These are phyloP conservation scores for Lichtheimia hyalospora DNA, from an alignment of 371 early-diverging fungal species.

Conservation along the genomic window DNA sequence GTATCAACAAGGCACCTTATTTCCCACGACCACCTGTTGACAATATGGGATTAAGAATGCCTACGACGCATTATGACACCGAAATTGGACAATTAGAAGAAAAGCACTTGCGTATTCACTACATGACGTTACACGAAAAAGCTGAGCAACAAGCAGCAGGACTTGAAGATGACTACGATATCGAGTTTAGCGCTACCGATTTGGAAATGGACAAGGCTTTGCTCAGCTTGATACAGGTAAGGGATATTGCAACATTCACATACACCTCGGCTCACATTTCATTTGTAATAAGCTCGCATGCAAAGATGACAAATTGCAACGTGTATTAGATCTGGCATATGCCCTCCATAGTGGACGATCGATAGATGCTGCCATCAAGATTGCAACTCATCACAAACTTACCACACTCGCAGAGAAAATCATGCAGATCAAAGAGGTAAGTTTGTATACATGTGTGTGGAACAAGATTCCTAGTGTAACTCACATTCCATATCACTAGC, in stretches of 20 bases:
- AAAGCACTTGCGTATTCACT: slow-evolving; percentile 40
- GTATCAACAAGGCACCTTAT: slow-evolving; percentile 55
- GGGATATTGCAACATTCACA: background rate
- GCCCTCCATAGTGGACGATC: slow-evolving; percentile 59
- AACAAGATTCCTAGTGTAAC: background rate
- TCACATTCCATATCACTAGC: background rate
- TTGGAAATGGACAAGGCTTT: slow-evolving; percentile 78
- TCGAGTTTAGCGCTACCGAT: slow-evolving; percentile 42
- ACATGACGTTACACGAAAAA: slow-evolving; percentile 47
- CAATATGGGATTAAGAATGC: slow-evolving; percentile 74
- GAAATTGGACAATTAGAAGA: slow-evolving; percentile 64
- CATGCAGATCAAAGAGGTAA: slow-evolving; percentile 69
- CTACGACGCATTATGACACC: slow-evolving; percentile 59
- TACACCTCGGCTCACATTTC: background rate
- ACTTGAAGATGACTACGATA: slow-evolving; percentile 37
- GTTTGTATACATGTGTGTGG: background rate
- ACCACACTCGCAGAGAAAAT: slow-evolving; percentile 78
- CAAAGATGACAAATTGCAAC: slow-evolving; percentile 65
- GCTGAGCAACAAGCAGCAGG: slow-evolving; percentile 52
- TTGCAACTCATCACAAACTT: slow-evolving; percentile 69
- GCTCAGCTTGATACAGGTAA: slow-evolving; percentile 73
- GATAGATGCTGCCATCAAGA: slow-evolving; percentile 78
- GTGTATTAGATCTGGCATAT: slow-evolving; percentile 75
- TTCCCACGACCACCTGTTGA: slow-evolving; percentile 77
- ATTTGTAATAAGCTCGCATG: slow-evolving; percentile 57